Evolutionary conservation across 140 eudicot genomes (phyloP), one percentile per base, ranked within the genome.

Genomic region (Erigeron philadelphicus): DNA sequence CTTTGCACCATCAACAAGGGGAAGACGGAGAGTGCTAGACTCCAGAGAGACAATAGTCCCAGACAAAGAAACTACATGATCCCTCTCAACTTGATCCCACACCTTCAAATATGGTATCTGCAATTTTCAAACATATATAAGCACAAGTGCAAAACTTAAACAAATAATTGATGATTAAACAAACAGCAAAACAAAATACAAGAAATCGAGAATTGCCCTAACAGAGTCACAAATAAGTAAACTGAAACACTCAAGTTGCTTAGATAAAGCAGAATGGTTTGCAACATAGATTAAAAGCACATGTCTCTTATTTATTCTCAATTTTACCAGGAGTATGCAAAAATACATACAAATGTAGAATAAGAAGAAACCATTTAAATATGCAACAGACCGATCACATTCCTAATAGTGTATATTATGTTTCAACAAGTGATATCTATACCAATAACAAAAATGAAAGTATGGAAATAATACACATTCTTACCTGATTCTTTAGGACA

Each of bases 21-120:
- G 97, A 72, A 90, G 87, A 48, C 93, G 88, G 23, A 85, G 66
- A 56, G 88, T 83, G 90, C 87, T 84, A 72, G 96, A 86, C 74
- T 85, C 87, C 61, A 90, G 70, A 59, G 96, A 84, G 53, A 70
- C 73, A 61, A 61, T 76, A 58, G 87, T 85, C 81, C 85, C 89
- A 64, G 83, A 78, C 49, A 90, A 75, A 18, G 97, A 85, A 57
- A 41, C 70, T 60, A 68, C 64, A 78, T 85, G 84, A 70, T 90
- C 90, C 68, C 71, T 66, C 55, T 90, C 95, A 9, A 58, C 70
- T 15, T 68, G 78, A 66, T 65, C 85, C 97, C 94, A 88, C 31
- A 55, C 64, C n/a, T 88, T 95, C 87, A 90, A 66, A 78, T 77
- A 79, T 43, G 82, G 79, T 76, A 68, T 84, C 97, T 90, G 89